A percentile compares a stretch with the other conserved stretches of the same genome.
Conservation (phyloP, 805 yeast species). For the Schwanniomyces polymorphus region DNA sequence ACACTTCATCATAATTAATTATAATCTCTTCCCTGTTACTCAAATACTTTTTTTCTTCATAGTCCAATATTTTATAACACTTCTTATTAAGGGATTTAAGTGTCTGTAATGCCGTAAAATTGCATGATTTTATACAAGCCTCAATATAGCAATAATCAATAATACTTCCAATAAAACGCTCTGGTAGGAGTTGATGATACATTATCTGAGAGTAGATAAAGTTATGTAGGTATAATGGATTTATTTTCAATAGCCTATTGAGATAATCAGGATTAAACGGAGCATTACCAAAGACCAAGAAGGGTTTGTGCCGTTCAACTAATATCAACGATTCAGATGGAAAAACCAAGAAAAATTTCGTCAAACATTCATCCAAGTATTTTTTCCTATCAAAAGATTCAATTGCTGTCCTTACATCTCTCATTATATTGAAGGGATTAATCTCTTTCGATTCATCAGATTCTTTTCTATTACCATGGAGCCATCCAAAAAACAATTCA, state of each 20-base stretch:
- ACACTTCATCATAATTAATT: background rate
- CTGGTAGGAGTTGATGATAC: background rate
- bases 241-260: background rate
- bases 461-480: background rate
- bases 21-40: background rate
- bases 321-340: background rate
- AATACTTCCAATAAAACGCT: background rate
- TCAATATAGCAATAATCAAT: background rate
- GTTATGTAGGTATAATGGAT: background rate
- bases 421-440: background rate
- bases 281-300: background rate
- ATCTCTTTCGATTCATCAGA: background rate
- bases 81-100: background rate
- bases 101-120: background rate
- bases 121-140: background rate
- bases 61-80: background rate
- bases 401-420: background rate
- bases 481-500: background rate
- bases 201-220: background rate
- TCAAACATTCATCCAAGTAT: background rate
- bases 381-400: background rate
- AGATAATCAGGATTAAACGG: background rate
- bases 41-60: background rate
- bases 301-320: background rate
- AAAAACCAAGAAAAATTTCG: background rate